Base-by-base conservation (phyloP, 345 rosid species). In the Boechera stricta region DNA sequence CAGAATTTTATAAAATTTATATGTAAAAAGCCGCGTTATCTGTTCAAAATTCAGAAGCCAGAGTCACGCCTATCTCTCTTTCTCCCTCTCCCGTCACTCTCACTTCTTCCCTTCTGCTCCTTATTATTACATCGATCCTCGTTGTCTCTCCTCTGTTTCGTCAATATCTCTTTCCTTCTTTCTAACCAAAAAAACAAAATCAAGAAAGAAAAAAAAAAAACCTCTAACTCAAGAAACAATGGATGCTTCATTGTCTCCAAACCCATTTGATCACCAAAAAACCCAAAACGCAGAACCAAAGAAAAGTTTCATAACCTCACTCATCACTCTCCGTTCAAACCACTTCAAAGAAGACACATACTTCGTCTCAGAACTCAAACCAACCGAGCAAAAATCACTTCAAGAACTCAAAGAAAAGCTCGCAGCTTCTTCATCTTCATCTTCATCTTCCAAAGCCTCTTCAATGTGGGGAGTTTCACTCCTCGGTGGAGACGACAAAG, bases 401-500 rank as follows among this genome's bases (percentile, higher is more conserved):
- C 91, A 84, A 21, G 98, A 92, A 0, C 90, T 95, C 24, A 87
- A 84, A 66, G 79, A 84, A 66, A 86, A 83, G 63, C 96, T 95
- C 74, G 29, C 82, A 4, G 71, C 86, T 33, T 76, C 86, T 33
- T 76, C 86, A 7, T 73, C 82, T 13, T 59, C 86, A 31, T 76
- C 86, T 33, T 76, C 86, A 7, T 73, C 82, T 13, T 59, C 57
- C 16, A 79, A 72, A 18, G 77, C 73, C 4, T 77, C 85, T 61
- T 80, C 90, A 51, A 90, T 92, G 89, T 95, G 99, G 98, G 96
- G 91, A 5, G 82, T 91, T 12, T 76, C 89, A 51, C 93, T 95
- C 18, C 77, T 87, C 10, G 75, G 82, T 12, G 88, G 84, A 9
- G 89, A 83, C 74, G 96, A 86, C 28, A 86, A 78, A 47, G 91